Evolutionary conservation across 495 filamentous ascomycete species (phyloP), one percentile per base, ranked within the genome.

Genomic region (Xylaria intraflava): DNA sequence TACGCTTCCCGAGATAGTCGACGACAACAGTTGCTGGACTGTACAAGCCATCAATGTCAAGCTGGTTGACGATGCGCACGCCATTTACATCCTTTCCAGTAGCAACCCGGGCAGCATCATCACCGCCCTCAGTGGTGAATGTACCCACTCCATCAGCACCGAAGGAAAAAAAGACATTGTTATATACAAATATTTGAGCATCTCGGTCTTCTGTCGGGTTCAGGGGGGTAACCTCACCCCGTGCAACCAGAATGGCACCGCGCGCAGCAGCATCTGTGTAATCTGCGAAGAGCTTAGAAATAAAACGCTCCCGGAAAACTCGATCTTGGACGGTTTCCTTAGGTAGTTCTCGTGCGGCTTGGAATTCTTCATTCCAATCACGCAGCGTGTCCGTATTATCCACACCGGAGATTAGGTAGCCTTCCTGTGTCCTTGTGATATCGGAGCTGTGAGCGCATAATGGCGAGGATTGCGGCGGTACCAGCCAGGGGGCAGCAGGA

Each of bases 281-380:
- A 68, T 99, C 93, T 19, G 94, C 93, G 65, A 95, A 96, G 16
- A 97, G 82, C 75, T 97, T 99, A 16, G 87, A 90, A 14, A 90
- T 88, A 53, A 99, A 76, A 2, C 94, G 83, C 64, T 99, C 93
- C 23, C 93, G 80, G 79, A 97, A 97, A 20, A 99, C 90, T 22
- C 93, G 86, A 60, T 99, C 93, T 64, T 96, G 92, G 17, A 96
- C 88, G 29, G 83, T 87, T 41, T 96, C 91, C 62, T 87, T 89
- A 29, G 90, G 90, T 46, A 97, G 79, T 64, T 99, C 94, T 61
- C 88, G 83, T 3, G 93, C 95, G 6, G 91, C 94, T 65, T 97
- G 94, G 69, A 99, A 95, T 64, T 99, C 94, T 68, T 99, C 94
- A 64, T 99, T 99, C 89, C 94, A 99, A 68, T 99, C 94, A 20